Evolutionary conservation across 331 rosid species (phyloP).

Genomic region (Acacia pycnantha): DNA sequence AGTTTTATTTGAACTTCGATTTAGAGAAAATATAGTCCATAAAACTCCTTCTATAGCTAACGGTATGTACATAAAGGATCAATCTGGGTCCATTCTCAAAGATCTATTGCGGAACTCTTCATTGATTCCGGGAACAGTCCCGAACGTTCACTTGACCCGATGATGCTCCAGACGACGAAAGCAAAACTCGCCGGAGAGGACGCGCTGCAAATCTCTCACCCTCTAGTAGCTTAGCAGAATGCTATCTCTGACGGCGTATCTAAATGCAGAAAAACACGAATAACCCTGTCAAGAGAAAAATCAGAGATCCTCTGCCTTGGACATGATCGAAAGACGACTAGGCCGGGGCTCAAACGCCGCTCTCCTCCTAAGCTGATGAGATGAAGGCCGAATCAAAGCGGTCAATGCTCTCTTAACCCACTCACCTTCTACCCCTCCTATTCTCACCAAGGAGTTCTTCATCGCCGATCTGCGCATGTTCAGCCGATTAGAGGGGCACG

Average conservation of each 20-base stretch:
- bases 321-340: constrained; percentile 82
- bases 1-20: background rate
- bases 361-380: constrained; percentile 86
- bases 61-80: constrained; percentile 50
- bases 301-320: constrained; percentile 54
- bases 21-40: constrained; percentile 35
- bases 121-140: constrained; percentile 9
- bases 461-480: constrained; percentile 98
- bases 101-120: constrained; percentile 31
- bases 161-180: constrained; percentile 18
- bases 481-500: constrained; percentile 58
- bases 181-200: constrained; percentile 40
- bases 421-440: constrained; percentile 94
- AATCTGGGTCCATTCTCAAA: constrained; percentile 32
- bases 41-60: constrained; percentile 56
- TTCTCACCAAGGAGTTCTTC: constrained; percentile 89
- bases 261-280: constrained; percentile 32
- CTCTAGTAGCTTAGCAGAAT: constrained; percentile 16
- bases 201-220: constrained; percentile 6
- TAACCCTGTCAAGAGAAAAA: constrained; percentile 47
- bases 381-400: constrained; percentile 84
- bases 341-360: constrained; percentile 64
- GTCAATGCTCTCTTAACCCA: constrained; percentile 89
- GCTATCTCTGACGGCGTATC: constrained; percentile 30
- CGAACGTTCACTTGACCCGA: background rate